A percentile compares a stretch with the other conserved stretches of the same genome.
Evolutionary conservation across 73 alveolate species (phyloP).

Genomic region (Paramecium caudatum): DNA sequence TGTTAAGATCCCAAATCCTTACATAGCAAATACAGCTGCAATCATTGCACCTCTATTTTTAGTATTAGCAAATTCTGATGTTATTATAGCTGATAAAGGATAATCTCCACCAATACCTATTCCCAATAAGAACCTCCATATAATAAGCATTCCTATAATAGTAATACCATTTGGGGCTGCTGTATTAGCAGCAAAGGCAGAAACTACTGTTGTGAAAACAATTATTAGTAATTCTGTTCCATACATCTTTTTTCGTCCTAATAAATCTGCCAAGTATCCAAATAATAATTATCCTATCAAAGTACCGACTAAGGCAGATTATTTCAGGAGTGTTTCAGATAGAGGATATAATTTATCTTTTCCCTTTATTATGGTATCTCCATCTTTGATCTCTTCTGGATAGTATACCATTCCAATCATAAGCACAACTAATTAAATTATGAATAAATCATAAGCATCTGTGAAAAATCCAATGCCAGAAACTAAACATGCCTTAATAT

Average conservation of each 20-base stretch:
- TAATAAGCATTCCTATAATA: slow-evolving; percentile 56
- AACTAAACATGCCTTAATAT: slow-evolving; percentile 20
- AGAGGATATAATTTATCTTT: background rate
- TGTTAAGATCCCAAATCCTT: slow-evolving; percentile 65
- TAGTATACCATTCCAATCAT: slow-evolving; percentile 59
- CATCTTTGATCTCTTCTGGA: slow-evolving; percentile 11
- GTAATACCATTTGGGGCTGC: slow-evolving; percentile 11
- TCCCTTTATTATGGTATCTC: background rate
- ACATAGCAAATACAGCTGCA: slow-evolving; percentile 79
- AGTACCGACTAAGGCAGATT: slow-evolving; percentile 46
- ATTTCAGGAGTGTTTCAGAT: background rate
- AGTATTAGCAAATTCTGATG: slow-evolving; percentile 65
- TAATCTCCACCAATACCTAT: slow-evolving; percentile 78
- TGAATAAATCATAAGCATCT: slow-evolving; percentile 76
- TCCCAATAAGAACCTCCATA: slow-evolving; percentile 70
- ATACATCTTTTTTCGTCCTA: slow-evolving; percentile 71
- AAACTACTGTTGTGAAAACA: background rate
- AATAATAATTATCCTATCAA: slow-evolving; percentile 61
- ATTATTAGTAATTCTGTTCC: slow-evolving; percentile 47
- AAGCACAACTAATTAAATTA: slow-evolving; percentile 5
- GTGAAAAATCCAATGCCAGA: slow-evolving; percentile 67
- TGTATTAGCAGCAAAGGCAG: slow-evolving; percentile 40
- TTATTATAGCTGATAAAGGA: slow-evolving; percentile 69
- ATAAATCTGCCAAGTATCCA: slow-evolving; percentile 70
- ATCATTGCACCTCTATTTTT: slow-evolving; percentile 76